Evolutionary conservation across 2,329 filamentous ascomycete genomes (phyloP), one percentile per base, ranked within the genome.

Genomic region (Hypoxylon sp.): DNA sequence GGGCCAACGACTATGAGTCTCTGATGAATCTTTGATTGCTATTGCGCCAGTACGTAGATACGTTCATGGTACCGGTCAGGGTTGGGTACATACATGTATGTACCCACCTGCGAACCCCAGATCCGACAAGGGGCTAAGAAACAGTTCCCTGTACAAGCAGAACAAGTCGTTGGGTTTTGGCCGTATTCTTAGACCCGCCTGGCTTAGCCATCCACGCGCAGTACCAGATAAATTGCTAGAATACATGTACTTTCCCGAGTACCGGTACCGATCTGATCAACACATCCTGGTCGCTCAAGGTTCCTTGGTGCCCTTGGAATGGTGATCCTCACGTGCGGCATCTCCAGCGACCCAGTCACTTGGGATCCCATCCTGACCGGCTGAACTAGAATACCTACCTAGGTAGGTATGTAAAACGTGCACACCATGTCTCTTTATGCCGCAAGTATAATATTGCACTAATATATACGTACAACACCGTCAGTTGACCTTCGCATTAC

Each of bases 301-400:
- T 67, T 67, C 48, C 16, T 47, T 59, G 58, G 61, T 67, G 64
- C 48, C 16, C 53, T 59, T 61, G 39, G 57, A 53, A 60, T 54
- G 62, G 43, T 34, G 65, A 70, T 70, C 69, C 53, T 61, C 64
- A 48, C 61, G 61, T 58, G 63, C 63, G 65, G 67, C 67, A 69
- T 68, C 41, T 58, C 57, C 27, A 61, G 51, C 61, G 67, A 69
- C 46, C 69, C 69, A 61, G 69, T 53, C 59, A 45, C 61, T 45
- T 69, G 68, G 68, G 67, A 69, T 63, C 63, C 16, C 32, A 58
- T 55, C 59, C 58, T 48, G 47, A 48, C 67, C 47, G 51, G 53
- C 60, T 69, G 52, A 63, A 61, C 48, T 32, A n/a, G n/a, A 46
- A 23, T 61, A 32, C 19, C 7, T 5, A n/a, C n/a, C n/a, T n/a